These are phyloP conservation scores for Ophiostoma perfectum DNA, from an alignment of 2,329 filamentous ascomycete genomes.

Conservation along the genomic window DNA sequence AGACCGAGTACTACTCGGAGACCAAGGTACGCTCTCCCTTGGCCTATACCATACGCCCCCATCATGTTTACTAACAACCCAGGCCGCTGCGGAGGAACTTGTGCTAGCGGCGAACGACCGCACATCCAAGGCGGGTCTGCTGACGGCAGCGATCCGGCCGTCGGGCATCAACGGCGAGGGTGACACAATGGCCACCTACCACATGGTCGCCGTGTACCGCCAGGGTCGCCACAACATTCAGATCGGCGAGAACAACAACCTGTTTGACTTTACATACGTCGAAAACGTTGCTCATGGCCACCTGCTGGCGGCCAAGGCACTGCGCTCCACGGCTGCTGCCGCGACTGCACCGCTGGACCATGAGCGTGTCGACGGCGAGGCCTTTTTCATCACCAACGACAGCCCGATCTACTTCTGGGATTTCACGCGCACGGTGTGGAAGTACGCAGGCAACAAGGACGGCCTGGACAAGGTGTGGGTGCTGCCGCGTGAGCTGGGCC, in stretches of 20 bases:
- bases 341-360: conserved; percentile 60
- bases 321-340: conserved; percentile 56
- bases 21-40: conserved; percentile 54
- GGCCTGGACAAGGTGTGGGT: conserved; percentile 52
- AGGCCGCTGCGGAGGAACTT: conserved; percentile 69
- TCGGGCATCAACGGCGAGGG: conserved; percentile 88
- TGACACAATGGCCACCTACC: conserved; percentile 69
- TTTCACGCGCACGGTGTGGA: conserved; percentile 74
- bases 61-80: no score
- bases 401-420: conserved; percentile 88
- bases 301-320: conserved; percentile 68
- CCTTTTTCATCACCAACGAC: conserved; percentile 88
- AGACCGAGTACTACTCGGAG: conserved; percentile 80
- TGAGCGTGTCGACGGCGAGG: conserved; percentile 75
- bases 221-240: conserved; percentile 69
- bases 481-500: conserved; percentile 48
- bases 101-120: conserved; percentile 66
- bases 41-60: no score
- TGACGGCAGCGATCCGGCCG: conserved; percentile 77
- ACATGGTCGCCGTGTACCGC: conserved; percentile 66
- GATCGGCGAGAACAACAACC: conserved; percentile 63
- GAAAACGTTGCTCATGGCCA: conserved; percentile 69
- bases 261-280: conserved; percentile 61
- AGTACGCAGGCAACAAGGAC: conserved; percentile 48
- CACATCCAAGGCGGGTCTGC: conserved; percentile 46